phyloP scores from a whole-genome alignment of 2,329 filamentous ascomycete species.

The Colletotrichum cuscutae region DNA sequence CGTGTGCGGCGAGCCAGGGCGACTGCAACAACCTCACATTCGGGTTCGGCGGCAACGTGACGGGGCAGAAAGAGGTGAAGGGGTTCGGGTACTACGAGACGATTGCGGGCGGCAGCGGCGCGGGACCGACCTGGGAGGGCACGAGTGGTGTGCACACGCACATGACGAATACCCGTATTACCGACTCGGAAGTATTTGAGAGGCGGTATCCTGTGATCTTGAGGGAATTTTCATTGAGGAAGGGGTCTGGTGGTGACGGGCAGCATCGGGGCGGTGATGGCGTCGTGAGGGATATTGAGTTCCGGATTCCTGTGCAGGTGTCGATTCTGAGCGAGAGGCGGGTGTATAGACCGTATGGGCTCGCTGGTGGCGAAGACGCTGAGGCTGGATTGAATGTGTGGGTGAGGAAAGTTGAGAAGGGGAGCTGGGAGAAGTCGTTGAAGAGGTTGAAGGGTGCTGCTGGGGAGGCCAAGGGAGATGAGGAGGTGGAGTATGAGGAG shows the following conservation, averaged over 20 bases:
- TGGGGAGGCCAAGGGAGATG: constrained; percentile 40
- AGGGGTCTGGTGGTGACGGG: constrained; percentile 72
- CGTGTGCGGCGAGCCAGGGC: constrained; percentile 82
- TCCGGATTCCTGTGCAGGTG: constrained; percentile 79
- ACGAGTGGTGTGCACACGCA: constrained; percentile 57
- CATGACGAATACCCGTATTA: constrained; percentile 86
- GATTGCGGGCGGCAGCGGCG: constrained; percentile 71
- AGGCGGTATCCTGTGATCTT: constrained; percentile 76
- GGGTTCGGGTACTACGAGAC: constrained; percentile 71
- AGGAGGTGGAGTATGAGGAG: constrained; percentile 62
- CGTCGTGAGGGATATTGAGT: constrained; percentile 82
- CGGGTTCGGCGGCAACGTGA: constrained; percentile 68
- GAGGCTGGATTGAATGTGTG: constrained; percentile 86
- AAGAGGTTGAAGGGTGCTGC: constrained; percentile 45
- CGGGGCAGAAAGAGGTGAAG: constrained; percentile 48
- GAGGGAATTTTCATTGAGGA: constrained; percentile 73
- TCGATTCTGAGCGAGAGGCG: constrained; percentile 81
- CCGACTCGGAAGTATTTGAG: constrained; percentile 57
- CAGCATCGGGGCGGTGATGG: constrained; percentile 78
- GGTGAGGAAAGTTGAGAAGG: constrained; percentile 77
- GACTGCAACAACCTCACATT: constrained; percentile 89
- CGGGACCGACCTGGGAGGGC: constrained; percentile 65
- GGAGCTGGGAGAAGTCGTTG: constrained; percentile 58
- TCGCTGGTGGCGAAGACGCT: constrained; percentile 84
- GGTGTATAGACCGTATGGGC: constrained; percentile 82